Conservation (phyloP, 148 eudicot genomes). For the Rhododendron simsii region DNA sequence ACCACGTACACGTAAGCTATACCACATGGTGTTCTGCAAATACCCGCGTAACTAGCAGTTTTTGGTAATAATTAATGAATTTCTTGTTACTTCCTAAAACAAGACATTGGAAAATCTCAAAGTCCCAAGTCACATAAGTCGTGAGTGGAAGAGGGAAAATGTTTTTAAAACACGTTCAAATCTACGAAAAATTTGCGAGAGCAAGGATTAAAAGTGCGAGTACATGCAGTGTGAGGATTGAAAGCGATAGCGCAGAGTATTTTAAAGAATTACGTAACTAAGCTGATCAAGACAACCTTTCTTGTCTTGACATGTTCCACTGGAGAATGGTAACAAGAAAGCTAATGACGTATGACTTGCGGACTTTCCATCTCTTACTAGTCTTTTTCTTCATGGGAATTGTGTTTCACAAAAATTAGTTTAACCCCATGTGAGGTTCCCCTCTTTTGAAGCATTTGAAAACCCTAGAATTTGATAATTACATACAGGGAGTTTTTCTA, state of each 20-base stretch:
- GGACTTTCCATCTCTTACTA: background rate
- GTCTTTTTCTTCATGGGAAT: background rate
- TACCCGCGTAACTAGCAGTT: too few species aligned
- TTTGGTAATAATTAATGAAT: too few species aligned
- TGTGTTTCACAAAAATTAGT: background rate
- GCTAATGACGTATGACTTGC: background rate
- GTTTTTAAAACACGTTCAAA: background rate
- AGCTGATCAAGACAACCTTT: background rate
- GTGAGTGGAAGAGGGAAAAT: too few species aligned
- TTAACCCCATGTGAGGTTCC: background rate
- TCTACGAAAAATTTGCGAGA: background rate
- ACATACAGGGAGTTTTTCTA: background rate
- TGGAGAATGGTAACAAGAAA: background rate
- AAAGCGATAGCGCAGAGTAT: background rate
- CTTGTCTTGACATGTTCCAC: background rate
- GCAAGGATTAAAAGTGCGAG: background rate
- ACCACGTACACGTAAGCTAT: too few species aligned
- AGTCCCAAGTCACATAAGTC: too few species aligned
- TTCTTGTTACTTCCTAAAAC: too few species aligned
- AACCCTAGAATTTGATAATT: background rate
- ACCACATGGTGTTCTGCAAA: too few species aligned
- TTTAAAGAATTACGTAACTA: too few species aligned
- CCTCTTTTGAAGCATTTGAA: conserved; percentile 4
- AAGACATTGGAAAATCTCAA: too few species aligned
- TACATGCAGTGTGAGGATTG: too few species aligned